Evolutionary conservation across 305 asterid species (phyloP).

Genomic region (Fraxinus greggii): DNA sequence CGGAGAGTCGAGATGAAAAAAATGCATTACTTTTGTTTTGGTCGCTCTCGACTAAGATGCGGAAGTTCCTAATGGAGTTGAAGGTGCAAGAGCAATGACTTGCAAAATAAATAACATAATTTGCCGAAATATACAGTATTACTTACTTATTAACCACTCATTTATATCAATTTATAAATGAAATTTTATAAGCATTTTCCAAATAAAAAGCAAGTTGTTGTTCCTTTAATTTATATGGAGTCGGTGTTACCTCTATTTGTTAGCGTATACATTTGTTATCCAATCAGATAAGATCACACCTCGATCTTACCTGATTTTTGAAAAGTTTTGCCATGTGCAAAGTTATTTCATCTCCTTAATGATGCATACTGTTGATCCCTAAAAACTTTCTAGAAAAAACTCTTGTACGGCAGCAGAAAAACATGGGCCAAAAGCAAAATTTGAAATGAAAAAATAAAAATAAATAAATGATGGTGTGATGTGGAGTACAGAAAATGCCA

Average conservation of each 20-base stretch:
- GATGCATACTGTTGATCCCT: neutral
- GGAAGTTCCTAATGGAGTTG: neutral
- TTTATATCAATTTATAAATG: neutral
- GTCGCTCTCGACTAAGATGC: neutral
- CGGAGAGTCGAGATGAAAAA: neutral
- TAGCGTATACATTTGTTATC: neutral
- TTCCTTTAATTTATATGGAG: neutral
- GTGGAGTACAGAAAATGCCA: conserved; percentile 44
- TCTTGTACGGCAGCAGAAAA: neutral
- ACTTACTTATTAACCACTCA: neutral
- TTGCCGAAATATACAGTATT: neutral
- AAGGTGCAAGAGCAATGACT: neutral
- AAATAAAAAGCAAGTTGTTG: neutral
- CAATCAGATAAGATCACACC: neutral
- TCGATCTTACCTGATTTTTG: neutral
- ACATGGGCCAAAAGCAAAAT: neutral
- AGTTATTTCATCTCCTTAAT: neutral
- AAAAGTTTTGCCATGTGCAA: neutral
- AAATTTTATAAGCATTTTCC: neutral
- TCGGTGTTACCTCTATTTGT: neutral
- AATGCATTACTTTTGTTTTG: neutral
- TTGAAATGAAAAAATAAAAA: neutral
- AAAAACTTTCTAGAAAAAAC: neutral
- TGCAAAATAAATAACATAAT: too few species aligned
- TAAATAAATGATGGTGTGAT: neutral